Conservation (phyloP, 352 stramenopile species). For the Phytophthora syringae region DNA sequence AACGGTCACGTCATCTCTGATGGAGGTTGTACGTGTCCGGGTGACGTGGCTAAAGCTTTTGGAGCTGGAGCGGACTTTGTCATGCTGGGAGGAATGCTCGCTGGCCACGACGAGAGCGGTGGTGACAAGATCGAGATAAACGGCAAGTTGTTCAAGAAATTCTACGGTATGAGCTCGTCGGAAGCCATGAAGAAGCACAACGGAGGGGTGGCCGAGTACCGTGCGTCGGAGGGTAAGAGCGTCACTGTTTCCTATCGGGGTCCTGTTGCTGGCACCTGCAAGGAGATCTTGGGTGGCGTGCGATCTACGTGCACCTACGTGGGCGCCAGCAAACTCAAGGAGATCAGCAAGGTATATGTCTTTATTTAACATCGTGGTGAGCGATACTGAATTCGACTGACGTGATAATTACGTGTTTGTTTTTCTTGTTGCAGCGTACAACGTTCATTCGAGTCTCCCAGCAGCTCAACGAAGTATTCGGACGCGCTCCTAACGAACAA, state of each 20-base stretch:
- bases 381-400: not conserved
- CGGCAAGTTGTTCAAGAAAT: conserved; percentile 86
- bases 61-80: conserved; percentile 93
- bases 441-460: conserved; percentile 94
- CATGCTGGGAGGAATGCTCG: conserved; percentile 94
- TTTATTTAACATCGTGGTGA: not conserved
- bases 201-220: conserved; percentile 92
- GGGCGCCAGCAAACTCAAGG: conserved; percentile 86
- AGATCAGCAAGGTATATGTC: conserved; percentile 88
- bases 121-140: conserved; percentile 80
- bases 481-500: conserved; percentile 79
- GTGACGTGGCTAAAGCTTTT: conserved; percentile 92
- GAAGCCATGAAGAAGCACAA: conserved; percentile 94
- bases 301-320: conserved; percentile 94
- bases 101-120: conserved; percentile 91
- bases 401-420: not conserved
- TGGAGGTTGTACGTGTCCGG: conserved; percentile 89
- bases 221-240: conserved; percentile 91
- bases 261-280: conserved; percentile 77
- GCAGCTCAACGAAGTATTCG: conserved; percentile 93
- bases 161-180: conserved; percentile 94
- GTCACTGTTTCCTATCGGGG: conserved; percentile 91
- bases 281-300: conserved; percentile 93
- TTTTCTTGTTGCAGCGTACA: conserved; percentile 62
- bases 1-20: conserved; percentile 91